Base-by-base conservation (phyloP, 345 rosid species). In the Salix brachista region DNA sequence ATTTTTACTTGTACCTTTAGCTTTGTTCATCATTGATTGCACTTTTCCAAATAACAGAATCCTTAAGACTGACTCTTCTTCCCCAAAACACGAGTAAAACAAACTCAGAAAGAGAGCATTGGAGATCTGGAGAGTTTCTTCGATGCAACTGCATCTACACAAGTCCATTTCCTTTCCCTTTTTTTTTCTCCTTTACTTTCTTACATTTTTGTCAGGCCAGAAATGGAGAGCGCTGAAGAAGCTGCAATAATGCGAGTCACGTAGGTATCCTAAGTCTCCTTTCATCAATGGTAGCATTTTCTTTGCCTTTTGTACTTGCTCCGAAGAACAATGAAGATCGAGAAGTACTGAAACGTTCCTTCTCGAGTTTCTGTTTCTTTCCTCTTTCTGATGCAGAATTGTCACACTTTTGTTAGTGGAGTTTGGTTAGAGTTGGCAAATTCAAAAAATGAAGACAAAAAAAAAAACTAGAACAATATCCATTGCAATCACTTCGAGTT, bases 401-500 rank as follows among this genome's bases (percentile, higher is more conserved):
- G 36, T 69, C 52, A 42, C 19, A 30, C 17, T 60, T 65, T 3
- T 18, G 3, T 54, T 36, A 18, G 41, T 54, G 41, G 60, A 21
- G 19, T 32, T 1, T 6, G 56, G 67, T 11, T 32, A 70, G 69
- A 62, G 56, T 74, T 48, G 48, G 61, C 52, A 28, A 66, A 71
- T 72, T 71, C 77, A 80, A 14, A 36, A 78, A 64, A 18, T 44
- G 68, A 54, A 44, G 18, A 42, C 44, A 62, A 61, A 13, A 54
- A 67, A 71, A 72, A 87, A 88, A 80, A 78, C 90, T 80, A 81
- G 77, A 83, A 76, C 78, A 77, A 81, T 82, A 85, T 88, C 65
- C 91, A 88, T 85, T 83, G 83, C 82, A 82, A 87, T 75, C 83
- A 64, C 58, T 71, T 69, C 4, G 42, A 66, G 84, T 85, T 84